A percentile compares a stretch with the other conserved stretches of the same genome.
Conservation (phyloP, 2,329 filamentous ascomycete genomes). For the Xylariaceae sp. region DNA sequence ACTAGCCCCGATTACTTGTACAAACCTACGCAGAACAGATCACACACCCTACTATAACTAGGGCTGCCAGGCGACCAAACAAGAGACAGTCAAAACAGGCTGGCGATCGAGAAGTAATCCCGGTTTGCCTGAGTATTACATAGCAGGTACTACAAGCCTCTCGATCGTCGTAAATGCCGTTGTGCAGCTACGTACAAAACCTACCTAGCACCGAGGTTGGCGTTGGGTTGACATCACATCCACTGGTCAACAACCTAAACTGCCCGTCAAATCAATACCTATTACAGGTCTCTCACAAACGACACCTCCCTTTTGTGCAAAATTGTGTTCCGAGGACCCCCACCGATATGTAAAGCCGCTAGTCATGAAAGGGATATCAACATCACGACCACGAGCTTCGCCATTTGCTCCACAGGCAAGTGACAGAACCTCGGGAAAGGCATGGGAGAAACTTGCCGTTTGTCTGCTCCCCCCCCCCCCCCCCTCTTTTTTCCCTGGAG, state of each 20-base stretch:
- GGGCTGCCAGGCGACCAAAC: conserved; percentile 20
- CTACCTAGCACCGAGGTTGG: too few relatives aligned
- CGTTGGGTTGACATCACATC: too few relatives aligned
- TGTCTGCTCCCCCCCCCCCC: conserved; percentile 13
- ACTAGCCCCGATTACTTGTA: not conserved
- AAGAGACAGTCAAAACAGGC: conserved; percentile 4
- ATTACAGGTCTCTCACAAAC: not conserved
- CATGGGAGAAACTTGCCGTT: conserved; percentile 5
- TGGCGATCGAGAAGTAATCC: conserved; percentile 8
- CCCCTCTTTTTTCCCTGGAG: conserved; percentile 20
- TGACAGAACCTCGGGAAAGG: conserved; percentile 1
- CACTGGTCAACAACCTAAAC: too few relatives aligned
- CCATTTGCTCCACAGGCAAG: conserved; percentile 19
- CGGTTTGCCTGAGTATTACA: not conserved
- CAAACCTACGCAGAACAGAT: too few relatives aligned
- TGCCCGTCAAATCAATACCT: not conserved
- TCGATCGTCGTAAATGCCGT: not conserved
- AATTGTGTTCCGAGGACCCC: conserved; percentile 13
- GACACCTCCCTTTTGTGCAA: not conserved
- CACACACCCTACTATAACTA: not conserved
- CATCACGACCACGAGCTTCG: conserved; percentile 8
- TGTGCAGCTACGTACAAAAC: not conserved
- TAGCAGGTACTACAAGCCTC: conserved; percentile 7
- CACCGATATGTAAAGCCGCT: conserved; percentile 15
- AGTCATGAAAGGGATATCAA: conserved; percentile 8